Conservation (phyloP, 2,329 filamentous ascomycete species). For the Pseudocercospora macadamiae region DNA sequence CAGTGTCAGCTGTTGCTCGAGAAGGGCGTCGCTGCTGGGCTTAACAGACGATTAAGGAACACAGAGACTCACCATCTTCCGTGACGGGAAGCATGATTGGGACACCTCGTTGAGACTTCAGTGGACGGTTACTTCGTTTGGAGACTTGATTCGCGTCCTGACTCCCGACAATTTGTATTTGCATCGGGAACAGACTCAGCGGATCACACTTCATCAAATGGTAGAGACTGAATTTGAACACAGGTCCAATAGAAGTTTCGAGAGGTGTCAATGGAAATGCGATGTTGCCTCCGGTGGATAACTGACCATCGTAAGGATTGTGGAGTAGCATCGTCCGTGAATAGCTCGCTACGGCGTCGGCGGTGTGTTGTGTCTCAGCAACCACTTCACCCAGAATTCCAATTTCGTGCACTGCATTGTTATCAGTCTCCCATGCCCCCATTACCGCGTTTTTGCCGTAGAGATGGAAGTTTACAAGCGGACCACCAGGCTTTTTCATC, state of each 20-base stretch:
- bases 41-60: no score
- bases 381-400: constrained; percentile 7
- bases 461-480: constrained; percentile 4
- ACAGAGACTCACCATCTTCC: no score
- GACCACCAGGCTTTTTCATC: constrained; percentile 1
- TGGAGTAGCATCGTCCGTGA: not conserved
- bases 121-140: no score
- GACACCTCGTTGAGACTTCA: no score
- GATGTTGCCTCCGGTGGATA: not conserved
- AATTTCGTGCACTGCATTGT: constrained; percentile 4
- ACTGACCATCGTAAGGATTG: not conserved
- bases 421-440: constrained; percentile 6
- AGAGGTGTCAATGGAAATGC: not conserved
- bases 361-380: not conserved
- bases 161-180: no score
- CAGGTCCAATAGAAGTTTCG: not conserved
- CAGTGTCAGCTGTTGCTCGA: no score
- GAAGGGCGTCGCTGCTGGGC: no score
- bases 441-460: constrained; percentile 11
- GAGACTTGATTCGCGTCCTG: no score
- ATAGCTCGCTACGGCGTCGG: constrained; percentile 8
- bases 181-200: not conserved
- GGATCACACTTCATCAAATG: not conserved
- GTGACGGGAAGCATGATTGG: no score
- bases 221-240: not conserved